Conservation (phyloP, 2,329 filamentous ascomycete species). For the Apiospora koreana region DNA sequence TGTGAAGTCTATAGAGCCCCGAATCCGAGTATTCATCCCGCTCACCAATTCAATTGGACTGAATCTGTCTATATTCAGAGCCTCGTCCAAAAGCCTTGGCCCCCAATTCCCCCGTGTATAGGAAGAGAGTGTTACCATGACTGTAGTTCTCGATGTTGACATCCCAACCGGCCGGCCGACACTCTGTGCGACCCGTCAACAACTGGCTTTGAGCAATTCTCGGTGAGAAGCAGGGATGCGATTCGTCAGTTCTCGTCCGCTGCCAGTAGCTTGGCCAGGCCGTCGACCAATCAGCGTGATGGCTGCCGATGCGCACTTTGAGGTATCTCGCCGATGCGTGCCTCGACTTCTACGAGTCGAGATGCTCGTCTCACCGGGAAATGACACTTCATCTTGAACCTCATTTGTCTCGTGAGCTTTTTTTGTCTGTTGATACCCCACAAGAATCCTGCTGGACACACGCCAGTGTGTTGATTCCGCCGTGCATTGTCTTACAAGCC, state of each 20-base stretch:
- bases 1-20: neutral
- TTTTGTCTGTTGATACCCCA: slow-evolving; percentile 11
- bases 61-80: neutral
- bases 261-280: neutral
- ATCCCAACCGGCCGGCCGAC: slow-evolving; percentile 7
- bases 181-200: slow-evolving; percentile 8
- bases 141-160: neutral
- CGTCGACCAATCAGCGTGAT: slow-evolving; percentile 8
- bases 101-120: neutral
- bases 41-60: neutral
- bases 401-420: slow-evolving; percentile 13
- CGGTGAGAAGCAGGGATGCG: slow-evolving; percentile 13
- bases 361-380: slow-evolving; percentile 14
- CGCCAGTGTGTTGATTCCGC: slow-evolving; percentile 12
- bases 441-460: slow-evolving; percentile 10
- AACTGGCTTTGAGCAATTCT: neutral
- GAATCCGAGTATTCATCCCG: neutral
- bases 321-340: slow-evolving; percentile 12
- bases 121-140: neutral
- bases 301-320: slow-evolving; percentile 7
- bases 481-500: slow-evolving; percentile 13
- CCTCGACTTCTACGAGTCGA: slow-evolving; percentile 11
- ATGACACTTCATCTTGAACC: slow-evolving; percentile 12
- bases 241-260: slow-evolving; percentile 11
- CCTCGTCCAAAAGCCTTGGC: neutral